Base-by-base conservation (phyloP, 495 filamentous ascomycete genomes). In the Aspergillus nanangensis region DNA sequence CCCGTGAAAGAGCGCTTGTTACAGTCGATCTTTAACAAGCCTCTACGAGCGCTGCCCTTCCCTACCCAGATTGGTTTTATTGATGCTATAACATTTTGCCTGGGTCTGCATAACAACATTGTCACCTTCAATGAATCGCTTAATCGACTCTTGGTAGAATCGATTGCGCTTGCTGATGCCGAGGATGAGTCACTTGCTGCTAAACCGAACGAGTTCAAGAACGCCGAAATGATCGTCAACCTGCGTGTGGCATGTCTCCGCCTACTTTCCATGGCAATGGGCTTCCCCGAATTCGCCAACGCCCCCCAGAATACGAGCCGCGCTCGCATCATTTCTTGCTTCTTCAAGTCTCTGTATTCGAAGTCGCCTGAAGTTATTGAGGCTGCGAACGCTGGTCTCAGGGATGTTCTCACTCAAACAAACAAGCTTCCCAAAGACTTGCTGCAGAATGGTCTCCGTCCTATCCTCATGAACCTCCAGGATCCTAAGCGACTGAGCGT, bases 301-400 rank as follows among this genome's bases (percentile, higher is more conserved):
- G 70, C 72, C 7, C 73, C 79, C 11, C 80, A 81, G 27, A 87
- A 84, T 42, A 83, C 85, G 3, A 93, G 84, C 24, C 76, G 91
- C 42, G 78, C 80, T 21, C 83, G 89, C 38, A 91, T 96, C 41
- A 94, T 99, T 17, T 84, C 88, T 1, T 87, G 96, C 5, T 97
- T 97, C 71, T 99, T 99, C 78, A 96, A 95, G 55, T 94, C 87
- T 14, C 73, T 99, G 1, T 97, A 97, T 62, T 94, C 88, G 4
- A 84, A 90, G 53, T 90, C 89, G 14, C 79, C 83, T 10, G 88
- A 92, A 37, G 93, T 96, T 7, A 95, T 96, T 41, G 89, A 94
- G 47, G 91, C 94, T 22, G 94, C 94, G 2, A 95, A 96, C 57
- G 82, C 83, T 38, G 90, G 89, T 22, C 65, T 99, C 36, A 84